phyloP scores from a whole-genome alignment of 2,329 filamentous ascomycete genomes.

The Paecilomyces dactylethromorphus region DNA sequence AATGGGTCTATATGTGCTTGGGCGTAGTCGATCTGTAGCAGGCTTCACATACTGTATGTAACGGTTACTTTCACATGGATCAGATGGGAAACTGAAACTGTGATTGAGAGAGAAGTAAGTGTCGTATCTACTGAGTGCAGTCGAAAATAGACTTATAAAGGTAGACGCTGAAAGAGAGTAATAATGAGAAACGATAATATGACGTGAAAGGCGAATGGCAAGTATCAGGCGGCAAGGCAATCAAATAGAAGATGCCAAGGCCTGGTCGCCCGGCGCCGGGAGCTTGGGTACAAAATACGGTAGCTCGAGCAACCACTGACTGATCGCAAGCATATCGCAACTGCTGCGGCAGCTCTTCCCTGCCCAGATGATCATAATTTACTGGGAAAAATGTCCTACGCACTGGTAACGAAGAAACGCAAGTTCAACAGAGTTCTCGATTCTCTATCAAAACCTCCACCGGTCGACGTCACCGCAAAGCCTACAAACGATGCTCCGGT shows the following conservation, averaged over 20 bases:
- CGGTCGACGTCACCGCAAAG: conserved; percentile 13
- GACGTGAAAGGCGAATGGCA: not conserved
- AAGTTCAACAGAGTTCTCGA: conserved; percentile 43
- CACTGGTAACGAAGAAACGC: conserved; percentile 40
- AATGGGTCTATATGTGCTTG: too few species aligned
- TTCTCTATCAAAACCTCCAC: conserved; percentile 32
- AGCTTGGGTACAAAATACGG: not conserved
- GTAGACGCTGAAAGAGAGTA: too few species aligned
- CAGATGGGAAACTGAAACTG: too few species aligned
- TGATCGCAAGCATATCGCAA: not conserved
- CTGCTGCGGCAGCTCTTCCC: not conserved
- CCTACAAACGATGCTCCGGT: conserved; percentile 12
- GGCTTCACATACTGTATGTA: too few species aligned
- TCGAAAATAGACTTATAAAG: too few species aligned
- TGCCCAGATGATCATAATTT: not conserved
- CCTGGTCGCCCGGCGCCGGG: not conserved
- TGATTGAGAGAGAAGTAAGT: too few species aligned
- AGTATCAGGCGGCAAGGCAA: not conserved
- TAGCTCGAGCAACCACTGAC: not conserved
- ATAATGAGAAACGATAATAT: too few species aligned
- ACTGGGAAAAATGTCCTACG: conserved; percentile 33
- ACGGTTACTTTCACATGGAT: too few species aligned
- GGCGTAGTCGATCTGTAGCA: too few species aligned
- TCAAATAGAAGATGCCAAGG: not conserved
- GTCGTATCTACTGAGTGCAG: too few species aligned